A percentile compares a stretch with the other conserved stretches of the same genome.
Conservation (phyloP, 2,329 filamentous ascomycete genomes). For the Coniochaeta ligniaria region DNA sequence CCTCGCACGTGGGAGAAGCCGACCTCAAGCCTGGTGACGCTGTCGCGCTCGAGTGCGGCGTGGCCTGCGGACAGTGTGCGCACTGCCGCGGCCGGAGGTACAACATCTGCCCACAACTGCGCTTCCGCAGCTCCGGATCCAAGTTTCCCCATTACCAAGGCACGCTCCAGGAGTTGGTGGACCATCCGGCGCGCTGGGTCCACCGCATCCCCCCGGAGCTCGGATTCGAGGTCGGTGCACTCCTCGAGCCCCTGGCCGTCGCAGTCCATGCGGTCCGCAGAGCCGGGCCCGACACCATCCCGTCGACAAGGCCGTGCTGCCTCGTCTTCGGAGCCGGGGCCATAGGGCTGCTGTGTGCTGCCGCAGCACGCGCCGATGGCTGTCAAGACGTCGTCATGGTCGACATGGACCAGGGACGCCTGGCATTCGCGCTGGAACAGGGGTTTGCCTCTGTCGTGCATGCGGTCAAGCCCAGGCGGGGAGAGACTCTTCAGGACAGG, state of each 20-base stretch:
- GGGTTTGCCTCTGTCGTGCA: constrained; percentile 48
- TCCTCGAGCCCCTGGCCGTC: constrained; percentile 55
- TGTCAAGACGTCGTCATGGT: constrained; percentile 52
- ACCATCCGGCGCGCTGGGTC: constrained; percentile 55
- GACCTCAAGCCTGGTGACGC: constrained; percentile 45
- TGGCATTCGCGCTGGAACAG: constrained; percentile 49
- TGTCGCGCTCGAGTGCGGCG: constrained; percentile 50
- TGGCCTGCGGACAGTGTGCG: constrained; percentile 44
- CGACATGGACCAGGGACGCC: constrained; percentile 52
- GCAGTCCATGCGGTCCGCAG: constrained; percentile 55
- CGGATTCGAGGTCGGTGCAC: constrained; percentile 51
- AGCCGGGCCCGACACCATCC: constrained; percentile 27
- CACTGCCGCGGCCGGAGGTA: constrained; percentile 47
- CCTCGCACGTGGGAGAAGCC: constrained; percentile 29
- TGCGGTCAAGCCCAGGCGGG: background rate
- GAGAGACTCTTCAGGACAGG: background rate
- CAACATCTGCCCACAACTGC: constrained; percentile 55
- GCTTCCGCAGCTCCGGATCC: constrained; percentile 55
- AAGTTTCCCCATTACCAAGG: constrained; percentile 57
- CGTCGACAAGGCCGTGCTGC: constrained; percentile 45
- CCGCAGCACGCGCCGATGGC: constrained; percentile 53
- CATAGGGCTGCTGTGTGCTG: constrained; percentile 55
- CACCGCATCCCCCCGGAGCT: constrained; percentile 53
- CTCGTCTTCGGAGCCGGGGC: constrained; percentile 60
- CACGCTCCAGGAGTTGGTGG: constrained; percentile 54